Evolutionary conservation across 768 basidiomycete species (phyloP), one percentile per base, ranked within the genome.

Genomic region (Boletus rufocinnamomeus): DNA sequence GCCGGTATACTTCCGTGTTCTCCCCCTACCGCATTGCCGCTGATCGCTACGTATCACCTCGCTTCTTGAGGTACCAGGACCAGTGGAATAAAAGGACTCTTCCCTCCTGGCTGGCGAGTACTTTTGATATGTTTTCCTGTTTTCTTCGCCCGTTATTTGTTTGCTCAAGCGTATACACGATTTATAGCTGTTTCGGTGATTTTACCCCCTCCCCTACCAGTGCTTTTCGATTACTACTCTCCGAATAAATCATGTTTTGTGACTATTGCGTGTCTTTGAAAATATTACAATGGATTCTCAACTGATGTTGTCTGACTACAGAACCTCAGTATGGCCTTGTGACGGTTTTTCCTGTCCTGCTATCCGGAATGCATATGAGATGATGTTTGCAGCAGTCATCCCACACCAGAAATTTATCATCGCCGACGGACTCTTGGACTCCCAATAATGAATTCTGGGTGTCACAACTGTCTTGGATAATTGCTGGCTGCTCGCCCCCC

Each of bases 1-100:
- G 41, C 52, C 46, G 56, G 70, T 72, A 66, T 68, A 49, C 47
- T 59, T 62, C 58, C 37, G 46, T 43, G 30, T 52, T 68, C 49
- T 70, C 57, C 34, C 37, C 43, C 52, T 55, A 32, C 34, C n/a
- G 52, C 57, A 51, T 60, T 28, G 27, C 59, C 48, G 44, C 69
- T 72, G 65, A 72, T 72, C 56, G 50, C 32, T 60, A 56, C 17
- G 47, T 50, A 53, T 63, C n/a, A 32, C 63, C 61, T 70, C 59
- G 19, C 56, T 60, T 54, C 40, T 43, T 56, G 61, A 69, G 69
- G 69, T 60, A 56, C 54, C 52, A 67, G 69, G 63, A 65, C 66
- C 59, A 65, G 59, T 54, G 54, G 58, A 58, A 64, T 54, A 53
- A 58, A 57, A 51, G 41, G n/a, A 52, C 54, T 47, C 34, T 63